Evolutionary conservation across 139 green algal species (phyloP), one percentile per base, ranked within the genome.

Genomic region (Dunaliella primolecta): DNA sequence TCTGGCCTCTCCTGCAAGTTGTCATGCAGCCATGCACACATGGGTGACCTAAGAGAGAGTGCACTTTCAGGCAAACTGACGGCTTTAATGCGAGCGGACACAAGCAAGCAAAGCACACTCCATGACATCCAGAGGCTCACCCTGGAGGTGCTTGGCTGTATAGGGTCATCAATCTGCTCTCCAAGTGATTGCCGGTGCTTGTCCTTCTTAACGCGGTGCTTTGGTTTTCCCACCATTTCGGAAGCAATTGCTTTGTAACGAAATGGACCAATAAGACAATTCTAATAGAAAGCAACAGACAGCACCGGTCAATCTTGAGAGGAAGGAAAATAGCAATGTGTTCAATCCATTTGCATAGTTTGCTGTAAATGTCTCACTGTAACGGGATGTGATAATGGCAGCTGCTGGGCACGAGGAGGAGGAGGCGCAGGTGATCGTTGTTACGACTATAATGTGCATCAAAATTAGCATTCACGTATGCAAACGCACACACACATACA

Each of bases 141-240:
- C 96, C 94, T 88, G 93, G 56, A 1, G 96, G 89, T 24, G 93
- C 94, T 86, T 92, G 91, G 7, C 85, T 90, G 30, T 91, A 83
- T 33, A 56, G 93, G 93, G 38, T 95, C 88, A 31, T 96, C 93
- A 55, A 96, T 85, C 72, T 92, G 80, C 3, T 95, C 92, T 3
- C 86, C 88, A 38, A 97, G 83, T 1, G 83, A 84, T 81, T 94
- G 89, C 46, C 94, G 93, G 74, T 96, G 94, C 7, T 29, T 70
- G 0, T 85, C 80, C 77, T 30, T 70, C 56, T 76, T 84, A 37
- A 25, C 72, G 57, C 3, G 74, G 70, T 76, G 70, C 80, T n/a
- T 82, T 56, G 24, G 46, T 38, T 74, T 31, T n/a, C 35, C 81
- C 71, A 77, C 25, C 29, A 35, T 31, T 21, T 7, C 15, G 71